Conservation (phyloP, 306 rosid species). For the Heteromeles arbutifolia region DNA sequence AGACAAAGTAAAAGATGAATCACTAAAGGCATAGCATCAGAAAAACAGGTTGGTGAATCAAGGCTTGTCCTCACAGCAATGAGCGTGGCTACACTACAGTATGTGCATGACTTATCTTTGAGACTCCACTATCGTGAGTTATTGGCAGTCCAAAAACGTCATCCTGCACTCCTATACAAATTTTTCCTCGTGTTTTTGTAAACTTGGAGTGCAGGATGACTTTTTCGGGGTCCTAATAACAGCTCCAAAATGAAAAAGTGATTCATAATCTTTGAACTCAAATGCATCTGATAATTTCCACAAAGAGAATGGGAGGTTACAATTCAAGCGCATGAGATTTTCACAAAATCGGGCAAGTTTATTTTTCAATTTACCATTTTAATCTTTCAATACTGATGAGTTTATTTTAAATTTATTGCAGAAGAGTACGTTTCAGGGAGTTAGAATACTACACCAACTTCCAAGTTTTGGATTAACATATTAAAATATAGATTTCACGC, state of each 20-base stretch:
- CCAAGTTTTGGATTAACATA: neutral
- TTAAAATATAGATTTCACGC: neutral
- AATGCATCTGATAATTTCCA: neutral
- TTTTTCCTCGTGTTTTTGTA: neutral
- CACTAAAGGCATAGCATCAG: neutral
- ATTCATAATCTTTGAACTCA: neutral
- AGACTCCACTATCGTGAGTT: neutral
- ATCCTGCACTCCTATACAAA: neutral
- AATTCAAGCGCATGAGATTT: neutral
- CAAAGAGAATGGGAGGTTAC: neutral
- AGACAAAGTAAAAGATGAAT: neutral
- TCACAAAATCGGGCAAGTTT: neutral
- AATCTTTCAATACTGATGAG: neutral
- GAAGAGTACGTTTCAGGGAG: too few species aligned
- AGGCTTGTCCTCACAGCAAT: neutral
- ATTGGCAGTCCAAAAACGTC: neutral
- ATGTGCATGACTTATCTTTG: neutral
- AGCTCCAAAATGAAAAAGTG: neutral
- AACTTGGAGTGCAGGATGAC: neutral
- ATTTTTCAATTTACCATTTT: neutral
- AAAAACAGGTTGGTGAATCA: neutral
- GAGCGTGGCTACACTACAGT: neutral
- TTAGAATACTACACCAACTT: neutral
- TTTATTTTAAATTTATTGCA: neutral
- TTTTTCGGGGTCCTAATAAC: neutral